Conservation (phyloP, 768 basidiomycete species). For the Sistotremastrum suecicum region DNA sequence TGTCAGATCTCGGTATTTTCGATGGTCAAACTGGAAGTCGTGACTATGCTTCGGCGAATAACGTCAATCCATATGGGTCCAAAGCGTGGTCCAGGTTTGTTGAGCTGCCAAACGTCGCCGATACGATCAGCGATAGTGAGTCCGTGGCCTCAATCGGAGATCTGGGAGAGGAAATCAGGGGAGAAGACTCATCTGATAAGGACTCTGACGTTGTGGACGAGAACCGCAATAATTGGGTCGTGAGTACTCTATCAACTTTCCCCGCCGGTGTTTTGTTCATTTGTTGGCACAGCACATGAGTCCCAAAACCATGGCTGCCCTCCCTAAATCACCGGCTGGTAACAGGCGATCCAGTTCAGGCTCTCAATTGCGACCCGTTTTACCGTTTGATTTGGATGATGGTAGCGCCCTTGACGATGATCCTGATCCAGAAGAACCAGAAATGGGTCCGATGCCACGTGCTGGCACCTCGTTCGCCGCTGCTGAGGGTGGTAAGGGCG, state of each 20-base stretch:
- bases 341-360: slow-evolving; percentile 74
- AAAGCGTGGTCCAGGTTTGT: slow-evolving; percentile 55
- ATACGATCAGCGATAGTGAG: slow-evolving; percentile 88
- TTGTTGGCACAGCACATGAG: slow-evolving; percentile 67
- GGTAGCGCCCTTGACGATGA: slow-evolving; percentile 51
- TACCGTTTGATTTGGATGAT: slow-evolving; percentile 65
- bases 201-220: slow-evolving; percentile 38
- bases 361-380: slow-evolving; percentile 68
- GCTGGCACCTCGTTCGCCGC: slow-evolving; percentile 57
- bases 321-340: slow-evolving; percentile 84
- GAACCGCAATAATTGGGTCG: slow-evolving; percentile 95
- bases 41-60: slow-evolving; percentile 22
- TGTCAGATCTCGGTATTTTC: slow-evolving; percentile 74
- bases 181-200: slow-evolving; percentile 43
- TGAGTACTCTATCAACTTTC: slow-evolving; percentile 21
- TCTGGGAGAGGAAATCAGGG: slow-evolving; percentile 63
- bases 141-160: slow-evolving; percentile 86
- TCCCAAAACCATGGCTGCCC: slow-evolving; percentile 84
- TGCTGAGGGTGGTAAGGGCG: slow-evolving; percentile 44
- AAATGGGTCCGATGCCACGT: slow-evolving; percentile 63
- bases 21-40: slow-evolving; percentile 22
- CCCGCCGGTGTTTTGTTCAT: slow-evolving; percentile 1
- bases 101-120: slow-evolving; percentile 59
- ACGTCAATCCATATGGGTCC: neutral
- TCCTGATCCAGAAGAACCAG: slow-evolving; percentile 59